Conservation (phyloP, 371 early-diverging fungal species). For the Mortierella sp. region DNA sequence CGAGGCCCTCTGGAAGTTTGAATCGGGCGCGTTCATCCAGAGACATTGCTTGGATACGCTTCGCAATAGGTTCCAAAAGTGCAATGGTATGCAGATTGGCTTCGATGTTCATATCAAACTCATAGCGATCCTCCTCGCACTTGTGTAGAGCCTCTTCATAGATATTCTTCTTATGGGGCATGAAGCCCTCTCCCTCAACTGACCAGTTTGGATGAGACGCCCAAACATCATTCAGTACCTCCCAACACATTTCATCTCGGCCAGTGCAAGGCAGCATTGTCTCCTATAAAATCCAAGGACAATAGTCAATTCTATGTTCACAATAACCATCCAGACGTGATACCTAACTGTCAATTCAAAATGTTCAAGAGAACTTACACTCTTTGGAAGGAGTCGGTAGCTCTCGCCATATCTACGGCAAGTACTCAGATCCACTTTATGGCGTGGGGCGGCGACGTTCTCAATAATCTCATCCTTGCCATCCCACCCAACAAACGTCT, state of each 20-base stretch:
- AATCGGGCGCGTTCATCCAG: constrained; percentile 82
- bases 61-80: constrained; percentile 89
- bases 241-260: constrained; percentile 88
- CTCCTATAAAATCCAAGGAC: constrained; percentile 50
- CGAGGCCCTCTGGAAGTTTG: constrained; percentile 79
- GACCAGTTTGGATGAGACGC: constrained; percentile 96
- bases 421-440: constrained; percentile 71
- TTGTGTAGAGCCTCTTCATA: constrained; percentile 97
- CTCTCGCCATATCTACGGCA: constrained; percentile 73
- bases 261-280: constrained; percentile 81
- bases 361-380: constrained; percentile 55
- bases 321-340: not conserved
- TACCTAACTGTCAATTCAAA: constrained; percentile 6
- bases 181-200: constrained; percentile 95
- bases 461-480: constrained; percentile 63
- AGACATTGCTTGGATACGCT: constrained; percentile 81
- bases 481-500: constrained; percentile 93
- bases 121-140: constrained; percentile 98
- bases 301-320: not conserved
- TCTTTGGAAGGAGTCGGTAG: constrained; percentile 77
- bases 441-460: constrained; percentile 57
- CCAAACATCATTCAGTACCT: constrained; percentile 97
- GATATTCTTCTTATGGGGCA: constrained; percentile 92
- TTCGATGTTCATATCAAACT: constrained; percentile 97
- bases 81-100: constrained; percentile 92